phyloP scores from a whole-genome alignment of 306 rosid genomes.

The Trifolium dubium region DNA sequence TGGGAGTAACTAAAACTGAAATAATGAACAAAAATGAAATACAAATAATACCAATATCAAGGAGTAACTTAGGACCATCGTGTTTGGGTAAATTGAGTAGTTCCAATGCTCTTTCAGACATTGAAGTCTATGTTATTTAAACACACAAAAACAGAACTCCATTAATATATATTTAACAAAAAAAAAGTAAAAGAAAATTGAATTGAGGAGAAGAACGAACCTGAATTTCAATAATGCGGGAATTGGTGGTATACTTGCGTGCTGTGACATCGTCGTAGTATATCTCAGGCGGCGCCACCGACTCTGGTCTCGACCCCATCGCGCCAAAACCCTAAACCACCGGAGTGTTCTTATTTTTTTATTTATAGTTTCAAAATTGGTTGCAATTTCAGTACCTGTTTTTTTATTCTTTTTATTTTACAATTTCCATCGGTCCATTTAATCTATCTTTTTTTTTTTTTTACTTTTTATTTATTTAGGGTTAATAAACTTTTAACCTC shows the following conservation, averaged over 20 bases:
- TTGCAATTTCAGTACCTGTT: too few relatives aligned
- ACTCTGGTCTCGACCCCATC: constrained; percentile 77
- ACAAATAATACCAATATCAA: constrained; percentile 69
- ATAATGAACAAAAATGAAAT: not conserved
- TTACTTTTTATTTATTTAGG: too few relatives aligned
- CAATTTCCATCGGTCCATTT: too few relatives aligned
- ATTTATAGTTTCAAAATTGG: too few relatives aligned
- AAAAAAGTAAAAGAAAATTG: not conserved
- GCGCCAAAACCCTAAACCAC: not conserved
- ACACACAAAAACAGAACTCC: not conserved
- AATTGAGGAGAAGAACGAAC: constrained; percentile 16
- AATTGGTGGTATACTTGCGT: constrained; percentile 87
- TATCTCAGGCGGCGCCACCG: constrained; percentile 91
- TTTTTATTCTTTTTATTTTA: too few relatives aligned
- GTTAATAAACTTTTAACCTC: too few relatives aligned
- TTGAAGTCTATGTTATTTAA: constrained; percentile 33
- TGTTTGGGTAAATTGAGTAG: constrained; percentile 82
- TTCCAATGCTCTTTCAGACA: constrained; percentile 84
- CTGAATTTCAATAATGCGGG: constrained; percentile 82
- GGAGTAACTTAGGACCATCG: constrained; percentile 74
- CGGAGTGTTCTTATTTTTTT: too few relatives aligned
- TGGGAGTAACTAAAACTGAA: too few relatives aligned
- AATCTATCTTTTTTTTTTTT: too few relatives aligned
- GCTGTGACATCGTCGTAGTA: constrained; percentile 79
- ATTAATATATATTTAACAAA: not conserved